These are phyloP conservation scores for Cochlearia excelsa DNA, from an alignment of 345 rosid species.

Conservation along the genomic window DNA sequence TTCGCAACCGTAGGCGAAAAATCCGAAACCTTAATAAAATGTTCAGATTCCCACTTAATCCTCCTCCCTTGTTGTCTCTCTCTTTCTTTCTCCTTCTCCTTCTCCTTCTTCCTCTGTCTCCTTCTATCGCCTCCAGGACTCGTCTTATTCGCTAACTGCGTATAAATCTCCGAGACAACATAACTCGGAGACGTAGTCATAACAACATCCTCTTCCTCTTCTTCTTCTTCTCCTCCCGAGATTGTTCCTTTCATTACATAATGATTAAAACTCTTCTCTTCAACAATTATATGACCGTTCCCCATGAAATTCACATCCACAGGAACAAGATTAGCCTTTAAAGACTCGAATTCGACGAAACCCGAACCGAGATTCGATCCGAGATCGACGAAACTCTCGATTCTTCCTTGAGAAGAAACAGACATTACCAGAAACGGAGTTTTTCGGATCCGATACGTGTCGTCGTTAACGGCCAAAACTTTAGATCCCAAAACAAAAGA, in stretches of 20 bases:
- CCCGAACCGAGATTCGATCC: slow-evolving; percentile 38
- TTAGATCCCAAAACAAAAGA: slow-evolving; percentile 64
- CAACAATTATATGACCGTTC: slow-evolving; percentile 56
- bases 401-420: slow-evolving; percentile 53
- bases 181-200: slow-evolving; percentile 41
- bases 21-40: slow-evolving; percentile 70
- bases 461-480: slow-evolving; percentile 48
- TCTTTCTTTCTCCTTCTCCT: slow-evolving; percentile 76
- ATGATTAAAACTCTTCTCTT: slow-evolving; percentile 45
- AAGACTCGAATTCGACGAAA: slow-evolving; percentile 32
- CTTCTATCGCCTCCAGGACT: slow-evolving; percentile 68
- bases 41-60: slow-evolving; percentile 77
- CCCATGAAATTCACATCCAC: slow-evolving; percentile 79
- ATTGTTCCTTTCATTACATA: slow-evolving; percentile 41
- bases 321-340: slow-evolving; percentile 44
- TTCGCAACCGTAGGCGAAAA: slow-evolving; percentile 58
- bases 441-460: slow-evolving; percentile 47
- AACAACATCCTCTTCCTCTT: slow-evolving; percentile 47
- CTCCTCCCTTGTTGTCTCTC: slow-evolving; percentile 63
- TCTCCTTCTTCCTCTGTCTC: slow-evolving; percentile 77
- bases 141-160: slow-evolving; percentile 69
- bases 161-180: slow-evolving; percentile 61
- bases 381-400: slow-evolving; percentile 51
- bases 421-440: slow-evolving; percentile 64
- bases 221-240: slow-evolving; percentile 46